phyloP scores from a whole-genome alignment of 2,329 filamentous ascomycete species.

The Fusarium napiforme region DNA sequence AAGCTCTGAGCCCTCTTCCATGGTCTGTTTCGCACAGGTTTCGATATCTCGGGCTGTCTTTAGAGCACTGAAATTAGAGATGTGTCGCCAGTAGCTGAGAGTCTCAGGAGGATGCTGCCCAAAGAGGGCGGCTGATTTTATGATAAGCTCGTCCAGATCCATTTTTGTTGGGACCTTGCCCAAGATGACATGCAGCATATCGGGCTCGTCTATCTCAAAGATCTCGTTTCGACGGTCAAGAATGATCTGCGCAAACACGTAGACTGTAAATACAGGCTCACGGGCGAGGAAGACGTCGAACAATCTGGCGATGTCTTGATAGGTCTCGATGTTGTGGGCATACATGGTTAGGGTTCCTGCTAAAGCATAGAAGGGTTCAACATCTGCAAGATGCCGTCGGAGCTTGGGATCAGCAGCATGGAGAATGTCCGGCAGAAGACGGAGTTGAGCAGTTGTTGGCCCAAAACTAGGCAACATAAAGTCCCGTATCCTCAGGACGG shows the following conservation, averaged over 20 bases:
- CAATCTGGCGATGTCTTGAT: conserved; percentile 86
- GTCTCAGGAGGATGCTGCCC: conserved; percentile 75
- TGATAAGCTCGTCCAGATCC: conserved; percentile 81
- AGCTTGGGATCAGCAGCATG: conserved; percentile 76
- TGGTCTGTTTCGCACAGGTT: conserved; percentile 63
- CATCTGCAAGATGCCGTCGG: conserved; percentile 77
- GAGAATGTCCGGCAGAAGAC: conserved; percentile 85
- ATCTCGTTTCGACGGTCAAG: conserved; percentile 83
- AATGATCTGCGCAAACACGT: conserved; percentile 91
- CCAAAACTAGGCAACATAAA: conserved; percentile 94
- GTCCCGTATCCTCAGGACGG: conserved; percentile 89
- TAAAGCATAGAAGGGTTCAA: conserved; percentile 91
- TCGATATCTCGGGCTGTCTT: conserved; percentile 77
- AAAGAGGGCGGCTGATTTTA: conserved; percentile 72
- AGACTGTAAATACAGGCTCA: conserved; percentile 89
- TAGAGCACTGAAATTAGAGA: conserved; percentile 82
- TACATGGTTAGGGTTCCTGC: conserved; percentile 96
- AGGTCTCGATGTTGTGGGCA: conserved; percentile 92
- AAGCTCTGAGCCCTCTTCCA: conserved; percentile 72
- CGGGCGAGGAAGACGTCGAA: conserved; percentile 92
- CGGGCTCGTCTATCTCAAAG: conserved; percentile 90
- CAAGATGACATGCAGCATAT: conserved; percentile 90
- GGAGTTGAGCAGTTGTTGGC: conserved; percentile 85
- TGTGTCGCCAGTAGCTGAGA: conserved; percentile 75
- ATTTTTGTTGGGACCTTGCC: conserved; percentile 86